Evolutionary conservation across 2,329 filamentous ascomycete genomes (phyloP).

Genomic region (Penicillium sp.): DNA sequence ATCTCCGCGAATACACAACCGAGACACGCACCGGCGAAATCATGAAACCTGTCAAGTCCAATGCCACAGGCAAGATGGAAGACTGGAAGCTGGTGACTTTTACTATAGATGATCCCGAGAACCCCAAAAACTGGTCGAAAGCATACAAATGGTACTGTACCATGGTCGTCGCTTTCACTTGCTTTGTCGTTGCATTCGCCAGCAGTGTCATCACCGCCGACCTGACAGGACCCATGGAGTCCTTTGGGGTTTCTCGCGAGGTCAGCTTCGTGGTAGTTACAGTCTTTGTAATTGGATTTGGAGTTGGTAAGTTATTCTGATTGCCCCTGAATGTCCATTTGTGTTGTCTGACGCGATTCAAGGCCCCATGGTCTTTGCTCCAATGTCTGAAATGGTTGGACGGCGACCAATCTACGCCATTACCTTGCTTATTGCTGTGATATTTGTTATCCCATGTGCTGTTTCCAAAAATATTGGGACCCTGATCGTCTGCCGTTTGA

Average conservation of each 20-base stretch:
- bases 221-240: constrained; percentile 61
- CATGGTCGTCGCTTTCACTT: constrained; percentile 77
- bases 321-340: neutral
- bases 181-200: constrained; percentile 71
- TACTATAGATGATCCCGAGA: constrained; percentile 68
- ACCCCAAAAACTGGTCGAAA: constrained; percentile 85
- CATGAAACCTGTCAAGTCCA: constrained; percentile 55
- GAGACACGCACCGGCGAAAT: constrained; percentile 66
- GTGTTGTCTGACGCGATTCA: constrained; percentile 10
- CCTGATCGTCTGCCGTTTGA: constrained; percentile 71
- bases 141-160: constrained; percentile 79
- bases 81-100: constrained; percentile 70
- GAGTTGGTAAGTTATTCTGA: constrained; percentile 57
- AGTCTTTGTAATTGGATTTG: constrained; percentile 80
- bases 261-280: constrained; percentile 72
- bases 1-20: constrained; percentile 66
- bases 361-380: constrained; percentile 78
- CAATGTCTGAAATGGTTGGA: constrained; percentile 73
- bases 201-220: constrained; percentile 79
- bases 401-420: constrained; percentile 69
- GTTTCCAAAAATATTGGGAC: constrained; percentile 75
- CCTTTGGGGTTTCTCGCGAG: constrained; percentile 70
- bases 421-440: constrained; percentile 68
- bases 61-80: constrained; percentile 53
- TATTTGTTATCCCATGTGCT: constrained; percentile 80